Evolutionary conservation across 768 basidiomycete genomes (phyloP).

Genomic region (Termitomyces sp.): DNA sequence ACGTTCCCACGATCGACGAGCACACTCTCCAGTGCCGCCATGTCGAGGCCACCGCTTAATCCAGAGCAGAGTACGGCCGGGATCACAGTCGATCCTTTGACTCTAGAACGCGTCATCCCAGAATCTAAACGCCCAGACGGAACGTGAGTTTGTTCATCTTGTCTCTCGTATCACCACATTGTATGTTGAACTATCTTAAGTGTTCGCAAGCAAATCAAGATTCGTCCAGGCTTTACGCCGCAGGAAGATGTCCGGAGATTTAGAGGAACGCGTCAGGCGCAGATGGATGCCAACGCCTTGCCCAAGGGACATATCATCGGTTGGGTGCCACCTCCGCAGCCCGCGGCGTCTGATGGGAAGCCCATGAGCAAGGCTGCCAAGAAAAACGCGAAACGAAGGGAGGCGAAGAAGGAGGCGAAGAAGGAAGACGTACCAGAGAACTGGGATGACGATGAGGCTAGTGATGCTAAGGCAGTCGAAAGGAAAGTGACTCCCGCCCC

Average conservation of each 20-base stretch:
- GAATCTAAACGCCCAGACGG: conserved; percentile 80
- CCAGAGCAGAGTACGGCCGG: conserved; percentile 69
- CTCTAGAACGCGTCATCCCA: conserved; percentile 84
- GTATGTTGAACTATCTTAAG: conserved; percentile 32
- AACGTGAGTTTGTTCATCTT: conserved; percentile 47
- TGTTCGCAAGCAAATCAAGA: conserved; percentile 80
- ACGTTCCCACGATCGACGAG: conserved; percentile 14
- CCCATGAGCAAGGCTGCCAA: conserved; percentile 76
- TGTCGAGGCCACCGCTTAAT: conserved; percentile 75
- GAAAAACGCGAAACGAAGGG: conserved; percentile 75
- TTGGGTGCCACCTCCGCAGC: conserved; percentile 60
- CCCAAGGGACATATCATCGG: conserved; percentile 82
- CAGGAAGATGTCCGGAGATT: conserved; percentile 92
- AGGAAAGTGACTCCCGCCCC: neutral
- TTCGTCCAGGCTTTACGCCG: conserved; percentile 90
- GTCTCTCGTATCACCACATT: conserved; percentile 4
- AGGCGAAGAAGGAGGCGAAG: conserved; percentile 57
- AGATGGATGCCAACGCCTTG: conserved; percentile 56
- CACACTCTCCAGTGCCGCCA: conserved; percentile 22
- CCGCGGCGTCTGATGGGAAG: conserved; percentile 30
- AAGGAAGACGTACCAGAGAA: conserved; percentile 54
- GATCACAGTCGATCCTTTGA: conserved; percentile 80
- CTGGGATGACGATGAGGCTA: conserved; percentile 75
- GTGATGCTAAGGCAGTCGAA: conserved; percentile 10
- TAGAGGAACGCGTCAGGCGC: conserved; percentile 68